phyloP scores from a whole-genome alignment of 192 early-diverging fungal species.

The Dissophora ornata region DNA sequence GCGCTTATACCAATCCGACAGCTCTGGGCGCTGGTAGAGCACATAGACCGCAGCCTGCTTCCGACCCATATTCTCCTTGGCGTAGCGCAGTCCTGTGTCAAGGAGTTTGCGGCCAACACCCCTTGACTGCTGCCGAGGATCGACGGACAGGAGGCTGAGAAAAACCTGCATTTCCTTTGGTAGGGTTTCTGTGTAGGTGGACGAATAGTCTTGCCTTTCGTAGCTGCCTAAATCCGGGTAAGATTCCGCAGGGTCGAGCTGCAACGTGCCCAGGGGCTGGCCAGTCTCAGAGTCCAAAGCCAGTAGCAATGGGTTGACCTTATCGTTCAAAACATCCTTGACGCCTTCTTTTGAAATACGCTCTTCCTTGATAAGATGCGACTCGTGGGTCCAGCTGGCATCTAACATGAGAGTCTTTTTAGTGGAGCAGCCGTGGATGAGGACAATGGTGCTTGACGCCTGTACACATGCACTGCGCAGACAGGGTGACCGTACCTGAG shows the following conservation, averaged over 20 bases:
- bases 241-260: slow-evolving; percentile 38
- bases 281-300: slow-evolving; percentile 46
- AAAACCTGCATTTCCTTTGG: slow-evolving; percentile 37
- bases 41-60: slow-evolving; percentile 51
- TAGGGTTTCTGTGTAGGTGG: neutral
- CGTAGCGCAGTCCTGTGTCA: slow-evolving; percentile 33
- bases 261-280: slow-evolving; percentile 55
- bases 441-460: neutral
- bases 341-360: slow-evolving; percentile 41
- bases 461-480: too few relatives aligned
- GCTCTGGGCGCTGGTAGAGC: slow-evolving; percentile 45
- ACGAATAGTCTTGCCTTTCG: neutral
- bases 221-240: slow-evolving; percentile 28
- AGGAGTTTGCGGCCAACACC: slow-evolving; percentile 60
- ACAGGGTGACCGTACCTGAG: too few relatives aligned
- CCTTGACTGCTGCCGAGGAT: slow-evolving; percentile 52
- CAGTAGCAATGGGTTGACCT: slow-evolving; percentile 45
- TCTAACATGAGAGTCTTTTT: neutral
- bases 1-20: slow-evolving; percentile 57
- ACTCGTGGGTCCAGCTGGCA: slow-evolving; percentile 24
- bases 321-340: slow-evolving; percentile 23
- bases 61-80: slow-evolving; percentile 42
- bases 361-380: slow-evolving; percentile 38
- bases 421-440: too few relatives aligned
- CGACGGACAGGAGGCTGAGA: slow-evolving; percentile 56